These are phyloP conservation scores for Colletotrichum sp. DNA, from an alignment of 2,329 filamentous ascomycete species.

Conservation along the genomic window DNA sequence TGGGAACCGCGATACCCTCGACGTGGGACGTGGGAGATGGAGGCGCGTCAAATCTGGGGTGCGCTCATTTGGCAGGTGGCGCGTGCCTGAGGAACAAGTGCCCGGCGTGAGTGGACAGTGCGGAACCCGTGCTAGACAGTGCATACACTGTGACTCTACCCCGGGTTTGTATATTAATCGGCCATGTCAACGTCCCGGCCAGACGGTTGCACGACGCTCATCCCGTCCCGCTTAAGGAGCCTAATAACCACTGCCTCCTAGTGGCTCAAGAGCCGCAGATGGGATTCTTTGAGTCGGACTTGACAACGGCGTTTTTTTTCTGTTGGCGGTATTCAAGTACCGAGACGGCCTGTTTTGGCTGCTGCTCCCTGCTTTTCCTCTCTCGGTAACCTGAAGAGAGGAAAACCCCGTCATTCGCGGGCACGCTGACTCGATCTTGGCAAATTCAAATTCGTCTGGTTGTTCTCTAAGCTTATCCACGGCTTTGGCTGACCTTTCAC, in stretches of 20 bases:
- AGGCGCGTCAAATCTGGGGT: constrained; percentile 11
- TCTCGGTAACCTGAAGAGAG: background rate
- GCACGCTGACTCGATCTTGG: background rate
- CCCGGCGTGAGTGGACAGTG: background rate
- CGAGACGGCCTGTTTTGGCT: background rate
- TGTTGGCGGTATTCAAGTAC: background rate
- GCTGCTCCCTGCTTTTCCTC: background rate
- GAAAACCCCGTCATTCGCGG: background rate
- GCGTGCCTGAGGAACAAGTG: constrained; percentile 14
- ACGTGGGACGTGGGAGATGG: constrained; percentile 3
- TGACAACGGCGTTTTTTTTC: background rate
- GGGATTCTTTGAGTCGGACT: background rate
- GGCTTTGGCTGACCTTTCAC: background rate
- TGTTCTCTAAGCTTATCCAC: background rate
- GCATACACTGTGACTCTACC: background rate
- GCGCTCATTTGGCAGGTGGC: constrained; percentile 2
- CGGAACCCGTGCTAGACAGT: accelerated
- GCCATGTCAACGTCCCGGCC: background rate
- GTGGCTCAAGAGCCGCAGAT: background rate
- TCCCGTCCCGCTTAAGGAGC: background rate
- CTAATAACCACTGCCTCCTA: background rate
- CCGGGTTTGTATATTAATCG: background rate
- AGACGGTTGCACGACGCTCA: background rate
- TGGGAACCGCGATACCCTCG: constrained; percentile 8
- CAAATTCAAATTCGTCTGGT: background rate